Base-by-base conservation (phyloP, 2,329 filamentous ascomycete species). In the Emmonsia crescens region DNA sequence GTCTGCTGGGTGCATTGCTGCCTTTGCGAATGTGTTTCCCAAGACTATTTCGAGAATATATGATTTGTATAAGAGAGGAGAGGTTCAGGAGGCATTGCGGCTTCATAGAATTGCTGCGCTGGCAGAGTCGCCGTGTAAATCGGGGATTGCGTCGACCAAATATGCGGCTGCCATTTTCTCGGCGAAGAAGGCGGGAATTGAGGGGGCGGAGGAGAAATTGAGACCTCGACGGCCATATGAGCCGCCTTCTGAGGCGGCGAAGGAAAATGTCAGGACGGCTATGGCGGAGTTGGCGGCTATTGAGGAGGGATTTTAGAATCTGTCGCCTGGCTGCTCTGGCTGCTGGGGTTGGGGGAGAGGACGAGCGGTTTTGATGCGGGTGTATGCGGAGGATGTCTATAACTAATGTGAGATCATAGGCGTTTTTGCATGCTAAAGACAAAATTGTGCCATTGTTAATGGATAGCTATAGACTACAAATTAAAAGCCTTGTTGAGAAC, bases 91-190 rank as follows among this genome's bases (percentile, higher is more conserved):
- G 68, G 87, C 86, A 1, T 66, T 87, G 63, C 77, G 75, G 59
- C 70, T 89, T 69, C 86, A 89, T 67, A 75, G 78, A 61, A 81
- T 80, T 69, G 83, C 85, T 0, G 84, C 86, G 8, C 73, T 89
- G 59, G 86, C 86, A 0, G 87, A 89, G 72, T 82, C 81, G 61
- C 81, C 83, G 0, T 83, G 82, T 68, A 89, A 89, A 73, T 79
- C 80, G 12, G 86, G 86, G 5, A 86, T 89, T 66, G 85, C 85
- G 9, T 78, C 79, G 1, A 84, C 83, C n/a, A 89, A 89, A 74
- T 88, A 86, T 69, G 87, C 85, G 0, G 85, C 84, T 0, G 80
- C 83, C 2, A 73, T 85, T 38, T 83, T 81, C 65, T 83, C 83
- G 40, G 87, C 84, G 1, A 78, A 73, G 61, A 72, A 74, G 59